Conservation (phyloP, 129 eudicot genomes). For the Helianthus annuus region HanXRQr2.0-SUNRISE NC_035433.2:80974217-80974716, state of each 20-base stretch:
- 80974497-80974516: constrained; percentile 94
- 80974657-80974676: constrained; percentile 72
- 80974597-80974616: constrained; percentile 56
- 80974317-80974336: constrained; percentile 6
- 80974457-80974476: not conserved
- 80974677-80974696: constrained; percentile 91
- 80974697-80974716: constrained; percentile 76
- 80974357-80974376: not conserved
- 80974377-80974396: not conserved
- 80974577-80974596: constrained; percentile 64
- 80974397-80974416: not conserved
- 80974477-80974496: constrained; percentile 52
- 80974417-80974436: constrained; percentile 3
- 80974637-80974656: constrained; percentile 67
- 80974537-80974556: constrained; percentile 83
- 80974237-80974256: not conserved
- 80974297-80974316: constrained; percentile 78
- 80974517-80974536: constrained; percentile 83
- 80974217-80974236: not conserved
- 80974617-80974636: constrained; percentile 67
- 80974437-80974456: not conserved
- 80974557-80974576: constrained; percentile 80
- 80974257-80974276: constrained; percentile 58
- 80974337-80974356: constrained; percentile 3
- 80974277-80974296: constrained; percentile 83